A percentile compares a stretch with the other conserved stretches of the same genome.
Conservation (phyloP, 2,329 filamentous ascomycete species). For the Chaetomium strumarium region DNA sequence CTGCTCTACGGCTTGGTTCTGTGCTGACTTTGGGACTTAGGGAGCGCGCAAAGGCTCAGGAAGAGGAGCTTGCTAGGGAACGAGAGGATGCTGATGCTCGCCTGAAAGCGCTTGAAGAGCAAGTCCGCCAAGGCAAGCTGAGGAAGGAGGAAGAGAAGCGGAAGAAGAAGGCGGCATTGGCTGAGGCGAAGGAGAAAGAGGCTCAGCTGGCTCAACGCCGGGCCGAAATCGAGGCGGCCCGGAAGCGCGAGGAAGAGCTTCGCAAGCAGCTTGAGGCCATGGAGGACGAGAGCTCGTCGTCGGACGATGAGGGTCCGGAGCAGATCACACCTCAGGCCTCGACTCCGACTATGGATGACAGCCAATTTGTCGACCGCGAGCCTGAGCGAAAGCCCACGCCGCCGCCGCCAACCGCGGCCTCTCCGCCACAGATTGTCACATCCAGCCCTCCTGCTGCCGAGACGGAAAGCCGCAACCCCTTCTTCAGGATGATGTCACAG, state of each 20-base stretch:
- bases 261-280: slow-evolving; percentile 76
- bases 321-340: slow-evolving; percentile 60
- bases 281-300: slow-evolving; percentile 68
- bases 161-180: slow-evolving; percentile 79
- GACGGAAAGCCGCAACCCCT: slow-evolving; percentile 86
- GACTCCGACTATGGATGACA: slow-evolving; percentile 49
- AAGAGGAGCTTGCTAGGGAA: slow-evolving; percentile 74
- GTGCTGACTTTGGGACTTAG: slow-evolving; percentile 42
- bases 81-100: slow-evolving; percentile 76
- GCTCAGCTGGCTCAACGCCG: slow-evolving; percentile 74
- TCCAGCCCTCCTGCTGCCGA: slow-evolving; percentile 51
- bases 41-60: slow-evolving; percentile 65
- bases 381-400: slow-evolving; percentile 47
- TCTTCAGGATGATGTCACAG: slow-evolving; percentile 83
- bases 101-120: slow-evolving; percentile 84
- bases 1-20: not conserved
- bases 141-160: slow-evolving; percentile 96
- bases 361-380: slow-evolving; percentile 49
- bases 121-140: slow-evolving; percentile 86
- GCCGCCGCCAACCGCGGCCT: slow-evolving; percentile 37
- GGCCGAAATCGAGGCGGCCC: slow-evolving; percentile 86
- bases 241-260: slow-evolving; percentile 83
- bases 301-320: slow-evolving; percentile 72
- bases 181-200: slow-evolving; percentile 85
- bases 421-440: slow-evolving; percentile 47